Base-by-base conservation (phyloP, 2,329 filamentous ascomycete species). In the Penicillium sp. region DNA sequence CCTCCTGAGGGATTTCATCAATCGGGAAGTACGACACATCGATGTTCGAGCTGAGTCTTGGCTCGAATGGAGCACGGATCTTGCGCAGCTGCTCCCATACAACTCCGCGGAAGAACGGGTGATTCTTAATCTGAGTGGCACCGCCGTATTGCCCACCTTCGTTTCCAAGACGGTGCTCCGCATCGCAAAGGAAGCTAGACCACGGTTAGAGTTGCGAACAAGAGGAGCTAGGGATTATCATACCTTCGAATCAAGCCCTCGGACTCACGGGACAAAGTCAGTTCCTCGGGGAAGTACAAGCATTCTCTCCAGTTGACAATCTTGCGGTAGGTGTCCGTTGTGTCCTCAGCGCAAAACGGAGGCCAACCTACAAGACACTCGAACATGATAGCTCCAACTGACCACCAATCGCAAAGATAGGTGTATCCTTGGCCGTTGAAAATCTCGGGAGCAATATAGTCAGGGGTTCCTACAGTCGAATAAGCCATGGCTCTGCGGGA, bases 351-450 rank as follows among this genome's bases (percentile, higher is more conserved):
- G 77, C 95, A 99, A 86, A 99, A 99, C 31, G 95, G 95, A 59
- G 95, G 95, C 95, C 95, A 99, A 71, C 95, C 95, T 64, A 99
- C 93, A 69, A 99, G 85, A 78, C 95, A 99, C 80, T 99, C 95
- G 73, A 98, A 99, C 95, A 99, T 98, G 81, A 99, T 99, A 49
- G 95, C 97, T 57, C 95, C 95, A 54, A 99, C 86, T 23, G 92
- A 96, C 95, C 95, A 99, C 95, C 95, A 99, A 83, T 99, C 95
- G 77, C 95, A 99, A 75, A 96, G 90, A 73, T 94, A 97, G 62
- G 92, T 92, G 82, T 99, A 99, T 53, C 95, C 95, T 73, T 96
- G 91, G 19, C 94, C 93, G 51, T 92, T 96, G 79, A 99, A 98
- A 71, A 99, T 98, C 77, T 99, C 95, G 3, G 95, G 95, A 1